Conservation (phyloP, 2,329 filamentous ascomycete genomes). For the Aspergillus sp. region DNA sequence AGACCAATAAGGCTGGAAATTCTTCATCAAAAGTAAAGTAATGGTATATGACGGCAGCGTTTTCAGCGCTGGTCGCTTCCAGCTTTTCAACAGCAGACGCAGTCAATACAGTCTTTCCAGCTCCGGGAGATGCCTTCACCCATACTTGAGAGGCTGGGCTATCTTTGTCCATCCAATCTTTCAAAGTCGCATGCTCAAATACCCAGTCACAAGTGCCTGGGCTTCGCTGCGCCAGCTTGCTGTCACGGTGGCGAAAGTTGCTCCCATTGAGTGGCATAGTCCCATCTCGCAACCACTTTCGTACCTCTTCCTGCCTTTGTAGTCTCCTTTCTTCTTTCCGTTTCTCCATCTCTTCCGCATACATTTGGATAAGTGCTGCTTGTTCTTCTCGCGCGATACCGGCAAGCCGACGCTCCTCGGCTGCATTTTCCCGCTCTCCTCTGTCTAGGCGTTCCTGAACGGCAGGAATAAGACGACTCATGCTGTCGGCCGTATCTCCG, state of each 20-base stretch:
- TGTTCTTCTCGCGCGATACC: slow-evolving; percentile 4
- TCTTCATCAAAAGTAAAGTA: slow-evolving; percentile 7
- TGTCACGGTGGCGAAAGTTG: slow-evolving; percentile 5
- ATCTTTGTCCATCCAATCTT: neutral
- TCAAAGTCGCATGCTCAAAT: neutral
- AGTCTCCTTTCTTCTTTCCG: slow-evolving; percentile 1
- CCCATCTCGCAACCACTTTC: neutral
- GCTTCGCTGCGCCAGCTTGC: neutral
- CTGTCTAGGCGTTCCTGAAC: neutral
- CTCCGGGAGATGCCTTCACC: neutral
- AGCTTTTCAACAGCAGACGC: neutral
- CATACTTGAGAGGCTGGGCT: neutral
- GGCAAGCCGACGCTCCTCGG: slow-evolving; percentile 1
- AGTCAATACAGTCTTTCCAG: slow-evolving; percentile 2
- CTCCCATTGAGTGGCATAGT: neutral
- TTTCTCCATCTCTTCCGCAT: neutral
- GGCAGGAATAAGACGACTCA: neutral
- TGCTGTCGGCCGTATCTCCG: neutral
- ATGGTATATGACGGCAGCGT: neutral
- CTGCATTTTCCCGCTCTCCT: neutral
- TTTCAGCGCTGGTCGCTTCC: neutral
- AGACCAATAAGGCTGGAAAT: neutral
- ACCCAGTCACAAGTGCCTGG: neutral
- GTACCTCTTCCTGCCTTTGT: slow-evolving; percentile 2
- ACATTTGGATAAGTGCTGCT: neutral